Conservation (phyloP, 176 grass and related monocot species). For the Hordeum marinum region DNA sequence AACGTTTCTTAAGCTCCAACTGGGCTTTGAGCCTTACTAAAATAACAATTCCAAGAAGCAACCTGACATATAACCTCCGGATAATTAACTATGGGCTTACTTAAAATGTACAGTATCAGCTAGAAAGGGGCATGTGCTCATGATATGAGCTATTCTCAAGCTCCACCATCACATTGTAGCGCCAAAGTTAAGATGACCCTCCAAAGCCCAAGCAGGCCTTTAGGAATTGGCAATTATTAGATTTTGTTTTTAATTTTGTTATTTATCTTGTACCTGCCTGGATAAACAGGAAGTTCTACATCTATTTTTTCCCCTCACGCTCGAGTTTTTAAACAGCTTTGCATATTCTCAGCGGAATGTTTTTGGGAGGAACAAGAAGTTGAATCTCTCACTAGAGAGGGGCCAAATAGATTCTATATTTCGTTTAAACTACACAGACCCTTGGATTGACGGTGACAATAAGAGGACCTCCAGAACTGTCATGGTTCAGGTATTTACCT, state of each 20-base stretch:
- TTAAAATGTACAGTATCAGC: not conserved
- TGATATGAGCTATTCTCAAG: not conserved
- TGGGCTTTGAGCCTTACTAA: not conserved
- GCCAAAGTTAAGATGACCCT: slow-evolving; percentile 9
- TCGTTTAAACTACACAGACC: slow-evolving; percentile 84
- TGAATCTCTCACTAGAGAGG: slow-evolving; percentile 89
- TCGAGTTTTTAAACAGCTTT: slow-evolving; percentile 58
- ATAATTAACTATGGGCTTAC: not conserved
- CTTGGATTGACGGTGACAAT: slow-evolving; percentile 95
- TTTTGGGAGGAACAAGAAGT: slow-evolving; percentile 93
- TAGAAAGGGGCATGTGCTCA: not conserved
- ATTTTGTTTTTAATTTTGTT: not conserved
- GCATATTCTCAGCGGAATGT: slow-evolving; percentile 92
- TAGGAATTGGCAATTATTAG: not conserved
- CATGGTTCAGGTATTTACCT: slow-evolving; percentile 76
- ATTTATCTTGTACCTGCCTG: not conserved
- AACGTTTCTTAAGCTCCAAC: not conserved
- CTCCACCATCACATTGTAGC: not conserved
- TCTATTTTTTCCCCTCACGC: not conserved
- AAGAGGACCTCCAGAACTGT: slow-evolving; percentile 83
- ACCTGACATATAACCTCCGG: not conserved
- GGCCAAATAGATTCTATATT: slow-evolving; percentile 95
- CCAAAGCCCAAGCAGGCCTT: not conserved
- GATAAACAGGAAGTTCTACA: not conserved
- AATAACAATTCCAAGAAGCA: not conserved